Evolutionary conservation across 2,329 filamentous ascomycete species (phyloP).

Genomic region (Pseudogymnoascus sp.): DNA sequence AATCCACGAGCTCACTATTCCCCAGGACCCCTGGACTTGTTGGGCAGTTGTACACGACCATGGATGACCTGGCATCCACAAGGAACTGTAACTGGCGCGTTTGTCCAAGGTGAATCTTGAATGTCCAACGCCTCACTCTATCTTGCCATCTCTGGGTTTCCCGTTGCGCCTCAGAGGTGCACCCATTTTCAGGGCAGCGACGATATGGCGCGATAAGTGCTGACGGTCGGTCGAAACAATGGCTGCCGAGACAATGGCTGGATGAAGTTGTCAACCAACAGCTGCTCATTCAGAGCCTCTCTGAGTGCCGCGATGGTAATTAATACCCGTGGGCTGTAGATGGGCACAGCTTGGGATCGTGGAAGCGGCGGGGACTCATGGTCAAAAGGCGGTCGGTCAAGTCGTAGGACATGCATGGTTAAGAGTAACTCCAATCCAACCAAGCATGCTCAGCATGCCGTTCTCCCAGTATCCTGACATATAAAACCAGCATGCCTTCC

Average conservation of each 20-base stretch:
- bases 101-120: not conserved
- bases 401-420: not conserved
- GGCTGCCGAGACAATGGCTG: not conserved
- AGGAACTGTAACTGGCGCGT: not conserved
- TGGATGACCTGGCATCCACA: not conserved
- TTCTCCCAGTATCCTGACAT: not conserved
- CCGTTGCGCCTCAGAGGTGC: not conserved
- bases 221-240: not conserved
- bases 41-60: not conserved
- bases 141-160: not conserved
- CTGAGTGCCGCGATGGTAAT: not conserved
- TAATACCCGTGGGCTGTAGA: not conserved
- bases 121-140: not conserved
- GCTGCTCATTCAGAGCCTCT: not conserved
- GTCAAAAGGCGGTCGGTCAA: constrained; percentile 3
- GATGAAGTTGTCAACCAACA: not conserved
- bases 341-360: not conserved
- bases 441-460: not conserved
- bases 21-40: not conserved
- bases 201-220: not conserved
- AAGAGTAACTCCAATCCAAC: not conserved
- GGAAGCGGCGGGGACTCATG: not conserved
- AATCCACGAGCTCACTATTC: not conserved
- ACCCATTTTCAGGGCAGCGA: not conserved
- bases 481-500: not conserved